Base-by-base conservation (phyloP, 768 basidiomycete species). In the Boletus pseudopeckii region DNA sequence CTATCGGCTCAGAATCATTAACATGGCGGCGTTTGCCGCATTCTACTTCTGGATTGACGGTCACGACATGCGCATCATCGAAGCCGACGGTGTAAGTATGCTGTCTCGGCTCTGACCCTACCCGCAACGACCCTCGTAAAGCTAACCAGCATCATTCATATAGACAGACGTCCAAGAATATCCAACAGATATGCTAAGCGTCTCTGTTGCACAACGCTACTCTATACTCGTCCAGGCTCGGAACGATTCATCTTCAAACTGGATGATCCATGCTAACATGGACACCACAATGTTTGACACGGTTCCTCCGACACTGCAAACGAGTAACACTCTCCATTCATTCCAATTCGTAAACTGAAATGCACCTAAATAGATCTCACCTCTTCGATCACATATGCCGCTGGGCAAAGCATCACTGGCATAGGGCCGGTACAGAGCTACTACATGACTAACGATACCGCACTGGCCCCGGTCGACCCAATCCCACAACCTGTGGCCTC, bases 31-130 rank as follows among this genome's bases (percentile, higher is more conserved):
- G 0, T 85, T 93, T 54, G 65, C 82, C 1, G 79, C 80, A 36
- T 91, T 91, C 72, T 91, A 77, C 75, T 91, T 93, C 69, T 90
- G 88, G 86, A 90, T 93, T 40, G 91, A 92, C 56, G 91, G 91
- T 4, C 90, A 93, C 62, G 79, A 88, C 30, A 91, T 93, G 89
- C 74, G 77, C 7, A 79, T 92, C 56, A 88, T 93, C 55, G 90
- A 93, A 70, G 90, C 81, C 50, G 90, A 92, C 60, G 90, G 90
- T 2, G 90, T 88, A 67, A 39, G 86, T 74, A 28, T 6, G 17
- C 13, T 36, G n/a, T 26, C 33, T 40, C 14, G 7, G 14, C 22
- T 3, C 14, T 15, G 28, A n/a, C 14, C 5, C 24, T 3, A 36
- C 10, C 14, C 41, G 4, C 45, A 28, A 17, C 20, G 17, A 17